phyloP scores from a whole-genome alignment of 2,329 filamentous ascomycete genomes.

The Scedosporium dehoogii region DNA sequence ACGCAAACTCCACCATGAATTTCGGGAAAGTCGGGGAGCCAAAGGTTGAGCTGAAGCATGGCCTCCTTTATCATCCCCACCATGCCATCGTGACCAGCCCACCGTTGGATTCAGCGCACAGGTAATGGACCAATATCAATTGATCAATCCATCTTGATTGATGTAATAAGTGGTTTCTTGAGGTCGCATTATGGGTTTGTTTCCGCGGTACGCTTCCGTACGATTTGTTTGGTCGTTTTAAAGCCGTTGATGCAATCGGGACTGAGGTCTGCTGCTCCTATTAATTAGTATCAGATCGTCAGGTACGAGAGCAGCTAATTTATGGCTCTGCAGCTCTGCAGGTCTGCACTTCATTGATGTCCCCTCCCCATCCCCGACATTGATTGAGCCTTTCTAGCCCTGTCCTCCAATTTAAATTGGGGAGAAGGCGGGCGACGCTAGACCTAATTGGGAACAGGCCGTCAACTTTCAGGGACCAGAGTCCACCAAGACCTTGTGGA shows the following conservation, averaged over 20 bases:
- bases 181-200: too few species aligned
- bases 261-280: background rate
- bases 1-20: background rate
- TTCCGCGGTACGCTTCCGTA: too few species aligned
- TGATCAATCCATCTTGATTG: background rate
- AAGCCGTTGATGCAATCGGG: background rate
- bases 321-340: background rate
- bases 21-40: background rate
- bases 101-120: too few species aligned
- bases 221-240: background rate
- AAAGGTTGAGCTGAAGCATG: background rate
- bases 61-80: background rate
- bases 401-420: slow-evolving; percentile 1
- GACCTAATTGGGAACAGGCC: background rate
- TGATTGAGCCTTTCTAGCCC: background rate
- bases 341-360: too few species aligned
- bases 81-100: background rate
- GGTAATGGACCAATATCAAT: background rate
- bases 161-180: too few species aligned
- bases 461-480: background rate
- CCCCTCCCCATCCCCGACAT: background rate
- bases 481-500: background rate
- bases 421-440: background rate
- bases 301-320: background rate
- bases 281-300: background rate